Evolutionary conservation across 441 rosid genomes (phyloP).

Genomic region (Mallotus japonicus): DNA sequence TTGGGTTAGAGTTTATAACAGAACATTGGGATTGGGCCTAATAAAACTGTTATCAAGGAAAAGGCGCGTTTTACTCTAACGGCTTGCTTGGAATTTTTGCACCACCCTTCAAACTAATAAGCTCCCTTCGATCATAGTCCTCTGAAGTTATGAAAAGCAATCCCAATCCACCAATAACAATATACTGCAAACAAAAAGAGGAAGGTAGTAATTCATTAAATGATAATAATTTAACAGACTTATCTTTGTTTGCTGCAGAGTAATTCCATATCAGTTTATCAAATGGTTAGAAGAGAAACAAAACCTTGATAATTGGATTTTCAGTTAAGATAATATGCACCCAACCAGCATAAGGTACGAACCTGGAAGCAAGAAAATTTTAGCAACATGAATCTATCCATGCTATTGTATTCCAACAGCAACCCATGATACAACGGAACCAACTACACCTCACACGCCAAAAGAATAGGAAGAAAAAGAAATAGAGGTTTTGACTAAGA

Average conservation of each 20-base stretch:
- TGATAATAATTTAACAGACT: too few species aligned
- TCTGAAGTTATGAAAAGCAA: constrained; percentile 73
- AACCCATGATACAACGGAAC: background rate
- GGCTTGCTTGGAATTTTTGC: background rate
- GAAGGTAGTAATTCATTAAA: background rate
- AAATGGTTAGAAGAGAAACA: constrained; percentile 5
- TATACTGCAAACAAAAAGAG: constrained; percentile 41
- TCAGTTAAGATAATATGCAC: constrained; percentile 90
- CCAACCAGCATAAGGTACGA: constrained; percentile 93
- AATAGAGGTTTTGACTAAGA: background rate
- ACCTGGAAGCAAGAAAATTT: constrained; percentile 40
- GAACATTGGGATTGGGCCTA: too few species aligned
- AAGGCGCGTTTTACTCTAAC: too few species aligned
- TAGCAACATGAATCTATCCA: constrained; percentile 8
- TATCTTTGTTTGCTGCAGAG: background rate
- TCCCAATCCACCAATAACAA: constrained; percentile 76
- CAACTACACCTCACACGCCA: background rate
- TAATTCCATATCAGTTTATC: background rate
- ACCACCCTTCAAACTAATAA: background rate
- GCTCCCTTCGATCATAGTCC: constrained; percentile 40
- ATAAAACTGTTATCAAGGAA: too few species aligned
- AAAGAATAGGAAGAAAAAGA: background rate
- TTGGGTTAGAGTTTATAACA: too few species aligned
- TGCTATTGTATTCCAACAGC: too few species aligned
- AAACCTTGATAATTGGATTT: constrained; percentile 88